Conservation (phyloP, 2,329 filamentous ascomycete genomes). For the Verticillium alfalfae region DNA sequence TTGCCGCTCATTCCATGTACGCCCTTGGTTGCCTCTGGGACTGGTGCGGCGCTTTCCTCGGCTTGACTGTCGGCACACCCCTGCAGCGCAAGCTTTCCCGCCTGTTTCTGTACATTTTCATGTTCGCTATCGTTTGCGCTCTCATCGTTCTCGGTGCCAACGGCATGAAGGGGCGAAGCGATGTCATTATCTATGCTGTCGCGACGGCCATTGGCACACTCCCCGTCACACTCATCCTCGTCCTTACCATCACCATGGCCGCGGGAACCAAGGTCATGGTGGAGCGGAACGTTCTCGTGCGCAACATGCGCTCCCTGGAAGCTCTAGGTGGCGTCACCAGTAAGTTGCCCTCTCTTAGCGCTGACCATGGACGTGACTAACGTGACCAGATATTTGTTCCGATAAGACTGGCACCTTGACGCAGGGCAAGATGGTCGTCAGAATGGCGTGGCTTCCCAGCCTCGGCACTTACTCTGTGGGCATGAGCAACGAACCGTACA, state of each 20-base stretch:
- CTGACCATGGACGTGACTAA: not conserved
- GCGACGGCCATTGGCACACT: conserved; percentile 38
- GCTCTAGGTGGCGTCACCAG: conserved; percentile 43
- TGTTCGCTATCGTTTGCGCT: conserved; percentile 39
- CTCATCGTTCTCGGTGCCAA: conserved; percentile 32
- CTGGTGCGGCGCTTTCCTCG: conserved; percentile 33
- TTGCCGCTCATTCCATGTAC: not conserved
- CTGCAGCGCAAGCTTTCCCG: conserved; percentile 63
- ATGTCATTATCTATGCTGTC: conserved; percentile 31
- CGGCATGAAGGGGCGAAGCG: conserved; percentile 23
- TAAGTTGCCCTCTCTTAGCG: conserved; percentile 17
- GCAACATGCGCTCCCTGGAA: conserved; percentile 40
- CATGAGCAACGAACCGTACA: conserved; percentile 17
- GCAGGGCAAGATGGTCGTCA: conserved; percentile 22
- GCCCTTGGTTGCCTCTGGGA: conserved; percentile 6
- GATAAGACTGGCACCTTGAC: conserved; percentile 28
- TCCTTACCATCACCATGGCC: conserved; percentile 51
- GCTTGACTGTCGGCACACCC: conserved; percentile 53
- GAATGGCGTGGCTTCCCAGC: conserved; percentile 23
- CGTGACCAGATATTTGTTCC: conserved; percentile 19
- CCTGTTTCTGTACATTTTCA: conserved; percentile 60
- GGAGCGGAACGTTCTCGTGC: conserved; percentile 39
- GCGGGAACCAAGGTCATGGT: conserved; percentile 42
- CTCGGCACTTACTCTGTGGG: conserved; percentile 25
- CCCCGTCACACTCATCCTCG: conserved; percentile 35